These are phyloP conservation scores for Monosporascus sp. DNA, from an alignment of 2,329 filamentous ascomycete genomes.

Conservation along the genomic window DNA sequence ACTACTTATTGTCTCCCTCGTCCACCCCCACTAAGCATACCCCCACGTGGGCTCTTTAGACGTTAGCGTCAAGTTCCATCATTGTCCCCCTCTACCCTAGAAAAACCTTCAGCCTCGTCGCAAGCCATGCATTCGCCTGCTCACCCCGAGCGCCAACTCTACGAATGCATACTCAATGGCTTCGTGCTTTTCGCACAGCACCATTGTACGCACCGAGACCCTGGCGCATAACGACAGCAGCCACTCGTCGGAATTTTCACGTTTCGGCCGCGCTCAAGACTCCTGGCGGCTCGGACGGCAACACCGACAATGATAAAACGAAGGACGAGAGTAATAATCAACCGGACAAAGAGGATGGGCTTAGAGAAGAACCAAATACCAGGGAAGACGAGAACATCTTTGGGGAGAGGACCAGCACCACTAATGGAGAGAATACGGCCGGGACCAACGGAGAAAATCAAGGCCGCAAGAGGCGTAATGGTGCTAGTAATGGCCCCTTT, in stretches of 20 bases:
- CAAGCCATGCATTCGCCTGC: conserved; percentile 25
- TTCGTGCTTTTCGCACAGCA: conserved; percentile 25
- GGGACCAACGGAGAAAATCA: conserved; percentile 15
- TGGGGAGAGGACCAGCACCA: conserved; percentile 11
- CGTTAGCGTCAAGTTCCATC: background rate
- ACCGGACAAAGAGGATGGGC: conserved; percentile 11
- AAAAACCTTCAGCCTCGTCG: background rate
- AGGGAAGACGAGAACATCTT: conserved; percentile 14
- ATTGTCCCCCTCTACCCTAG: background rate
- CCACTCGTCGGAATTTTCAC: conserved; percentile 18
- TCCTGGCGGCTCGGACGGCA: conserved; percentile 2
- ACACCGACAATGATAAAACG: conserved; percentile 7
- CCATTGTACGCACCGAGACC: conserved; percentile 15
- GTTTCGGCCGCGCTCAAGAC: conserved; percentile 12
- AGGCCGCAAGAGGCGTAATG: conserved; percentile 17
- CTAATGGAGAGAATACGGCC: background rate
- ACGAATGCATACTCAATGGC: conserved; percentile 28
- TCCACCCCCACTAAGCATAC: background rate
- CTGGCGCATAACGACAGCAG: background rate
- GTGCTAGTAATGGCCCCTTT: conserved; percentile 8
- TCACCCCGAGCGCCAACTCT: conserved; percentile 26
- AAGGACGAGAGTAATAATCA: background rate
- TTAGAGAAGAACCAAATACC: conserved; percentile 4
- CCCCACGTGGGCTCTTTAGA: no score
- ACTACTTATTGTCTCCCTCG: background rate